Conservation (phyloP, 1,139 yeast genomes). For the Wickerhamomyces sp. region DNA sequence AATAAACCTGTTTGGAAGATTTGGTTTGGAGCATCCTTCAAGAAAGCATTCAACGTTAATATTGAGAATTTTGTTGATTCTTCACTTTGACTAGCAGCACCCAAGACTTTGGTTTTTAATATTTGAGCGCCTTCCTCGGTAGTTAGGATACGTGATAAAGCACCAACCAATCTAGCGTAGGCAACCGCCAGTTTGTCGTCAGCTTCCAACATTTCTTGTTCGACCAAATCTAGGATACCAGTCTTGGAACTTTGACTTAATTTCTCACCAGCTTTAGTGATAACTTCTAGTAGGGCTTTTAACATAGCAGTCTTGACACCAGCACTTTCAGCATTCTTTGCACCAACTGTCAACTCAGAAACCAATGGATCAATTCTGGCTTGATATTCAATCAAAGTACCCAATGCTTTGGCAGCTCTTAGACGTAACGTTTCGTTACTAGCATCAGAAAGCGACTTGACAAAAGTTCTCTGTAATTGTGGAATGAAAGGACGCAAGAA, state of each 20-base stretch:
- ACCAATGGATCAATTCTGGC: conserved; percentile 93
- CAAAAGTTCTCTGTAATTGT: conserved; percentile 95
- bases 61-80: conserved; percentile 56
- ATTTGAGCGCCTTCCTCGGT: conserved; percentile 61
- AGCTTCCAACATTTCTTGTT: conserved; percentile 57
- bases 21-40: conserved; percentile 68
- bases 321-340: conserved; percentile 49
- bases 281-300: conserved; percentile 80
- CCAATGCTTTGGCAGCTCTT: conserved; percentile 89
- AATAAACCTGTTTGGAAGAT: conserved; percentile 48
- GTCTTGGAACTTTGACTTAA: conserved; percentile 71
- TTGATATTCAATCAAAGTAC: conserved; percentile 81
- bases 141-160: conserved; percentile 64
- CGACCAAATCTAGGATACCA: conserved; percentile 68
- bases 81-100: conserved; percentile 31
- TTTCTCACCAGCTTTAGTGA: conserved; percentile 70
- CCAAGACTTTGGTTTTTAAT: conserved; percentile 56
- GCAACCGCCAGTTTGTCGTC: conserved; percentile 62
- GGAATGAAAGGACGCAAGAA: conserved; percentile 95
- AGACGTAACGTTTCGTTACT: conserved; percentile 65
- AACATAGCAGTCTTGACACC: conserved; percentile 86
- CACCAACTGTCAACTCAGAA: conserved; percentile 75
- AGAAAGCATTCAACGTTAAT: conserved; percentile 71
- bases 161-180: conserved; percentile 75
- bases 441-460: conserved; percentile 81